Evolutionary conservation across 345 rosid genomes (phyloP).

Genomic region (Capsella bursapastoris): DNA sequence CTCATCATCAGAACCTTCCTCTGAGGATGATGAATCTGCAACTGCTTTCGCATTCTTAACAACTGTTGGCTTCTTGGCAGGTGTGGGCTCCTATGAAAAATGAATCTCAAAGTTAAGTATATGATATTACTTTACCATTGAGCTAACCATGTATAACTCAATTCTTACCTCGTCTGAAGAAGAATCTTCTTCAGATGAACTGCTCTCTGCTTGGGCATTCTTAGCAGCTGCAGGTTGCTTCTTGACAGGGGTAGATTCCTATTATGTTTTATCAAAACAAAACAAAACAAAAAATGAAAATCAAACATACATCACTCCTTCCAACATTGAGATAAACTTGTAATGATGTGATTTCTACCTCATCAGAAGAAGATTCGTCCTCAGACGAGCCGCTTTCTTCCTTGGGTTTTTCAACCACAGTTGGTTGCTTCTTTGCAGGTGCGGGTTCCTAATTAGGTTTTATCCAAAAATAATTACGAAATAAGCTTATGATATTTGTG

Average conservation of each 20-base stretch:
- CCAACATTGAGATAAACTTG: neutral
- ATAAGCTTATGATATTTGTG: neutral
- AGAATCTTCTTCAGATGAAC: slow-evolving; percentile 52
- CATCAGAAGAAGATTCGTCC: slow-evolving; percentile 37
- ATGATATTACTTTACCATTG: neutral
- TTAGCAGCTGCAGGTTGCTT: slow-evolving; percentile 32
- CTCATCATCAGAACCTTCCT: slow-evolving; percentile 35
- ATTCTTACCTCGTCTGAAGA: slow-evolving; percentile 42
- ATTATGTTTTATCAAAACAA: neutral
- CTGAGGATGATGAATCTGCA: slow-evolving; percentile 43
- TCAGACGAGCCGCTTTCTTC: slow-evolving; percentile 42
- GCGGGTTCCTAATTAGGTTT: slow-evolving; percentile 32
- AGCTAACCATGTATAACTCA: neutral
- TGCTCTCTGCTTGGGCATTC: slow-evolving; percentile 37
- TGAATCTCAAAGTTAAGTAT: neutral
- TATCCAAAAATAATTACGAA: neutral
- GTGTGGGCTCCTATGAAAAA: slow-evolving; percentile 37
- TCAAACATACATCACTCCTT: neutral
- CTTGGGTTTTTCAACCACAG: slow-evolving; percentile 22
- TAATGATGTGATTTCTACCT: slow-evolving; percentile 25
- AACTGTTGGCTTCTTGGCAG: slow-evolving; percentile 27
- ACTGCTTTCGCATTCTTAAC: slow-evolving; percentile 38
- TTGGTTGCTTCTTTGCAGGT: slow-evolving; percentile 17
- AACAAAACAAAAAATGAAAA: neutral
- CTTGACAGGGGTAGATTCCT: slow-evolving; percentile 40